Evolutionary conservation across 805 yeast genomes (phyloP), one percentile per base, ranked within the genome.

Genomic region (Monosporozyma aerobia): DNA sequence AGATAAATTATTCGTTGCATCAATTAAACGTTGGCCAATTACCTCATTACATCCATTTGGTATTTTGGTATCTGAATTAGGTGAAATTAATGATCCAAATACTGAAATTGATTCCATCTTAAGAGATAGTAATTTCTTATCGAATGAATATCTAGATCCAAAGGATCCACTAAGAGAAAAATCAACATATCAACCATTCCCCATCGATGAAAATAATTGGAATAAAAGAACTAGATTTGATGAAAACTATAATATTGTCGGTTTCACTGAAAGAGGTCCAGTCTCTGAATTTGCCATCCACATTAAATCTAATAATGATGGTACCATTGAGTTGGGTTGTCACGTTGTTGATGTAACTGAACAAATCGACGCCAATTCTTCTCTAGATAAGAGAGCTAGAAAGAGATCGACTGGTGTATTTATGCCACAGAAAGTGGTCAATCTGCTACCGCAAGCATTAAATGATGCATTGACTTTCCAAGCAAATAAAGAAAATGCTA

Each of bases 1-100:
- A 0, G 81, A 87, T 64, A 87, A 84, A 61, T 72, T 90, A 50
- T 94, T 92, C 65, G 92, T 94, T 56, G 97, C 98, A 0, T 86
- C 96, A 1, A 92, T 94, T 63, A 94, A 94, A 69, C 84, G 99
- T 69, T 94, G 99, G 99, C 99, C 99, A 64, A 94, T 94, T 69
- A 94, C 99, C 9, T 92, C 98, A 0, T 77, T 94, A 68, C 99
- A 94, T 74, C 99, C 99, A 5, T 94, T 94, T 65, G 99, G 99
- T 61, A 90, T 96, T 32, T 74, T 94, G 53, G 85, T 92, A 27
- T 86, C 90, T 47, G 87, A 87, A 60, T 74, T 94, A 56, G 99
- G 99, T 25, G 77, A 81, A 40, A 81, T 87, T 62, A 87, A 83
- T 58, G 92, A 85, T 56, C 78, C 82, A 2, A 73, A 77, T 23